Conservation (phyloP, 148 eudicot genomes). For the Arctostaphylos glauca region DNA sequence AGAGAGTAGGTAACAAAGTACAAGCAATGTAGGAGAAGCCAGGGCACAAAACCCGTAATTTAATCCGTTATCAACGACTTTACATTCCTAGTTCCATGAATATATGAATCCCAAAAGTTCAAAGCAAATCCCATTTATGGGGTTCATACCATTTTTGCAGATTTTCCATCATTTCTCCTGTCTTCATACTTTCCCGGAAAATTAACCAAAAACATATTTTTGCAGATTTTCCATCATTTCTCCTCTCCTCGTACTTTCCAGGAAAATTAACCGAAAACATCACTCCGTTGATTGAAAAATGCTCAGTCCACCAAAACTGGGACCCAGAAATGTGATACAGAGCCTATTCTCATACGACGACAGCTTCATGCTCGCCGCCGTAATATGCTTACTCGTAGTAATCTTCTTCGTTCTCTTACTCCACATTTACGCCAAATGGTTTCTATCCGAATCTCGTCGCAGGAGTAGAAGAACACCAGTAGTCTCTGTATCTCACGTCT, state of each 20-base stretch:
- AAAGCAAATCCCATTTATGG: neutral
- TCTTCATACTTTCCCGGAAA: too few relatives aligned
- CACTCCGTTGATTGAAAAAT: neutral
- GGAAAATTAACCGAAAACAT: too few relatives aligned
- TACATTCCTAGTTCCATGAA: conserved; percentile 22
- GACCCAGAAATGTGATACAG: neutral
- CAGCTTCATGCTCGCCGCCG: neutral
- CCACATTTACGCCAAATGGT: neutral
- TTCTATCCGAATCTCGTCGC: neutral
- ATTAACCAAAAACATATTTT: too few relatives aligned
- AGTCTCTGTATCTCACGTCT: neutral
- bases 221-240: neutral
- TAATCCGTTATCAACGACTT: conserved; percentile 27
- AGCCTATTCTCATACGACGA: neutral
- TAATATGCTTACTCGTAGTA: neutral
- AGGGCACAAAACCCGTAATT: conserved; percentile 19
- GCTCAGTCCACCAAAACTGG: neutral
- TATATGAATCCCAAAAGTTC: neutral
- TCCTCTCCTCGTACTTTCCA: too few relatives aligned
- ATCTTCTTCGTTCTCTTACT: neutral
- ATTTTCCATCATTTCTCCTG: neutral
- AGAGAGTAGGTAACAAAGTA: conserved; percentile 16
- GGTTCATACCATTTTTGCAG: neutral
- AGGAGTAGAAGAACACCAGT: neutral
- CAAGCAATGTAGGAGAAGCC: conserved; percentile 22